Evolutionary conservation across 768 basidiomycete species (phyloP), one percentile per base, ranked within the genome.

Genomic region (Phallus indusiatus): DNA sequence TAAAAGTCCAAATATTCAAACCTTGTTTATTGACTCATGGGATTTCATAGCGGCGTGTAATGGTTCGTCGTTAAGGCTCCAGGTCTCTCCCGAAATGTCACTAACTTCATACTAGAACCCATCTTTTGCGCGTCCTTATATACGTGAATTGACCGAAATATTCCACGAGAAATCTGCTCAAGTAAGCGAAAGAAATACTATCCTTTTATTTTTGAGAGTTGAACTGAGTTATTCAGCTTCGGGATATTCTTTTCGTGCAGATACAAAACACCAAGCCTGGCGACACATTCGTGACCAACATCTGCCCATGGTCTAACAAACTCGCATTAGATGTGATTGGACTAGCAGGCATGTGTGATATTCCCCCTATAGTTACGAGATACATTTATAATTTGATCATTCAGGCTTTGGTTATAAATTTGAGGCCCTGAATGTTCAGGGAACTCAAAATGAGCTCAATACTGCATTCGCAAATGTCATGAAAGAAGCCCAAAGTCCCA

Each of bases 161-260:
- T 47, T 60, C 55, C 36, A 60, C 33, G 36, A 60, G 57, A 0
- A 59, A 60, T 11, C 69, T 65, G 54, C 54, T 66, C 20, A 64
- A 67, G 22, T 67, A 62, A 55, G 59, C 28, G 7, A 7, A 28
- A 28, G 28, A 28, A 28, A 28, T 3, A 28, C 4, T 3, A 28
- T 3, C 2, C 28, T 28, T 28, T 28, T 7, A 28, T 7, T 7
- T 68, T 24, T 36, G 50, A 2, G 18, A 12, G 21, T 33, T 37
- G 18, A 21, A 33, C n/a, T n/a, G 18, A 63, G 63, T 10, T 46
- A 7, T 21, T 1, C 22, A 81, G 78, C 72, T 83, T n/a, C 74
- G 81, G 47, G 80, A 83, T 42, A 62, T 78, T 48, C 79, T 75
- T 79, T 63, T 62, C 0, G 51, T 64, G 1, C 72, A 79, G 60